Evolutionary conservation across 148 eudicot genomes (phyloP).

Genomic region (Bassia scoparia): DNA sequence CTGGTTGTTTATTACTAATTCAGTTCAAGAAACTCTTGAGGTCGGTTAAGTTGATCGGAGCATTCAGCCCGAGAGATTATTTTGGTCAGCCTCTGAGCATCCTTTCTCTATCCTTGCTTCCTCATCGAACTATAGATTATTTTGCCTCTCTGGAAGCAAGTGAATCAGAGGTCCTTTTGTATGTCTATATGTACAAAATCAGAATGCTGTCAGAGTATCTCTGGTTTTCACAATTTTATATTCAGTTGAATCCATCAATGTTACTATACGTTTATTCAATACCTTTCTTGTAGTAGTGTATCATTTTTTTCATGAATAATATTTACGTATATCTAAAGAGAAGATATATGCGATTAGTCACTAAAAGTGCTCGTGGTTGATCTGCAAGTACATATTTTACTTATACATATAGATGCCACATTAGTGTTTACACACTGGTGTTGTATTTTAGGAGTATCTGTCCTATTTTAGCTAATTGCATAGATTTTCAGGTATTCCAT

Average conservation of each 20-base stretch:
- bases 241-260: constrained; percentile 1
- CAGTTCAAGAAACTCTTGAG: constrained; percentile 38
- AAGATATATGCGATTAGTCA: no score
- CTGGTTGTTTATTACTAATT: not conserved
- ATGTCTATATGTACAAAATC: constrained; percentile 12
- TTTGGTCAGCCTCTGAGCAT: constrained; percentile 8
- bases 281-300: constrained; percentile 11
- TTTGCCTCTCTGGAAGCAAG: not conserved
- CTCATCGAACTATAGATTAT: constrained; percentile 5
- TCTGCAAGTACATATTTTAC: no score
- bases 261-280: not conserved
- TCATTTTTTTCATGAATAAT: constrained; percentile 1
- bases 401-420: no score
- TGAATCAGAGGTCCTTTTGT: constrained; percentile 9
- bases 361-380: no score
- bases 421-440: no score
- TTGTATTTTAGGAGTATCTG: no score
- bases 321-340: no score
- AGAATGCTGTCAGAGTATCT: constrained; percentile 6
- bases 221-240: not conserved
- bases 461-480: no score
- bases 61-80: constrained; percentile 4
- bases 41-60: constrained; percentile 2
- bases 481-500: no score
- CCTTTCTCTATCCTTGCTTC: constrained; percentile 13